These are phyloP conservation scores for Angomonas ambiguus DNA, from an alignment of 208 protist genomes.

Conservation along the genomic window DNA sequence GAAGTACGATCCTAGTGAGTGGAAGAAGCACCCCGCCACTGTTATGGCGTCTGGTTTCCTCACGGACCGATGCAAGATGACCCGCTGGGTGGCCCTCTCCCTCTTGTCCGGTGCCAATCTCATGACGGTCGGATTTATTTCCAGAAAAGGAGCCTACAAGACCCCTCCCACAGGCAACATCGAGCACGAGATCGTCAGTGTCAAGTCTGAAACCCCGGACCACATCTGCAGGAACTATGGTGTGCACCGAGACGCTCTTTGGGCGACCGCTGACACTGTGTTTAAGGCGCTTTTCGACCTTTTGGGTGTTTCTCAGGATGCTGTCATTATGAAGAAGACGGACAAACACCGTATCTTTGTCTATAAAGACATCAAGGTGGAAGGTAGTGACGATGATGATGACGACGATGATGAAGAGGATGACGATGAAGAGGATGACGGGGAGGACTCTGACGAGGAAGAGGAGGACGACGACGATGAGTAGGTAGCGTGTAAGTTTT, in stretches of 20 bases:
- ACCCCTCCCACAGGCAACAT: slow-evolving; percentile 28
- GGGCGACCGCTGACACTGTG: slow-evolving; percentile 70
- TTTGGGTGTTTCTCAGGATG: slow-evolving; percentile 32
- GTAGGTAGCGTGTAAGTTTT: background rate
- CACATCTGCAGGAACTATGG: slow-evolving; percentile 60
- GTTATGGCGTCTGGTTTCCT: slow-evolving; percentile 59
- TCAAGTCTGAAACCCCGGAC: slow-evolving; percentile 49
- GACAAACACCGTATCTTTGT: slow-evolving; percentile 31
- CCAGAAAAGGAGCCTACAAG: slow-evolving; percentile 38
- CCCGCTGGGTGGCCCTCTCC: slow-evolving; percentile 83
- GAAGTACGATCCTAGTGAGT: slow-evolving; percentile 41
- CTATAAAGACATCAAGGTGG: slow-evolving; percentile 33
- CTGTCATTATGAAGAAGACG: slow-evolving; percentile 57
- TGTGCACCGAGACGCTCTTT: slow-evolving; percentile 69
- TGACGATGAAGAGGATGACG: slow-evolving; percentile 56
- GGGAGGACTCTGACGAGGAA: slow-evolving; percentile 41
- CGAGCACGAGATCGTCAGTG: slow-evolving; percentile 53
- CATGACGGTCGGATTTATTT: slow-evolving; percentile 85
- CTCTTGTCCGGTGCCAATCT: slow-evolving; percentile 53
- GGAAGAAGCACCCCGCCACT: slow-evolving; percentile 45
- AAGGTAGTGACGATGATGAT: slow-evolving; percentile 45
- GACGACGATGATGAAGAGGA: slow-evolving; percentile 77
- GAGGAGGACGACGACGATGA: slow-evolving; percentile 45
- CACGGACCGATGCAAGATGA: slow-evolving; percentile 72
- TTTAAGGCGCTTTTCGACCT: slow-evolving; percentile 56